Evolutionary conservation across 2,329 filamentous ascomycete species (phyloP).

Genomic region (Rhynchosporium secalis): DNA sequence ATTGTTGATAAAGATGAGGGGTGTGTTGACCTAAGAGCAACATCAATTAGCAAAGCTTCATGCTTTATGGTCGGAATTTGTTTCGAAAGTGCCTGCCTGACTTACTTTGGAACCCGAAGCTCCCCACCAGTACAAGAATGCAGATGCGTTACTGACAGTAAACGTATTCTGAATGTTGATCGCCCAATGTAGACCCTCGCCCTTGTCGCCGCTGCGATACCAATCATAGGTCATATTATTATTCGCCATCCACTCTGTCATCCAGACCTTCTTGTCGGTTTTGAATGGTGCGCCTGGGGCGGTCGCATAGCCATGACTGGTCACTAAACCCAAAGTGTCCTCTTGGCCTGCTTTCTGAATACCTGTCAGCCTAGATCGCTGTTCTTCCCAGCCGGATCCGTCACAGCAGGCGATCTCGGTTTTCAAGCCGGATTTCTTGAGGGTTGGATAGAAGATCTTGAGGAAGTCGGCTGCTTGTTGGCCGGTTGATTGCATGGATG

Average conservation of each 20-base stretch:
- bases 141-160: no score
- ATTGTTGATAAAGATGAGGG: no score
- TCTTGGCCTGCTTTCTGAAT: conserved; percentile 43
- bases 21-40: no score
- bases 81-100: no score
- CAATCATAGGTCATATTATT: conserved; percentile 48
- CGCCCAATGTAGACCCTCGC: conserved; percentile 44
- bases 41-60: no score
- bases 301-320: conserved; percentile 45
- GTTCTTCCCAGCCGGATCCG: conserved; percentile 45
- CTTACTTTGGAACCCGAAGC: no score
- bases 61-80: no score
- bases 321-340: conserved; percentile 43
- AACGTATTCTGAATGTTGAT: no score
- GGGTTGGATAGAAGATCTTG: conserved; percentile 44
- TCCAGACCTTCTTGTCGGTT: conserved; percentile 49
- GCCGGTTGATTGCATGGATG: conserved; percentile 49
- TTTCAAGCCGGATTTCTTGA: conserved; percentile 41
- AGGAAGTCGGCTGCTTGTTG: conserved; percentile 53
- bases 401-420: conserved; percentile 48
- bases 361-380: conserved; percentile 41
- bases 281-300: conserved; percentile 44
- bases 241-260: conserved; percentile 53
- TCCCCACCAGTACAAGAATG: no score
- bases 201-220: conserved; percentile 48